A percentile compares a stretch with the other conserved stretches of the same genome.
Evolutionary conservation across 306 rosid genomes (phyloP).

Genomic region (Begonia masoniana): DNA sequence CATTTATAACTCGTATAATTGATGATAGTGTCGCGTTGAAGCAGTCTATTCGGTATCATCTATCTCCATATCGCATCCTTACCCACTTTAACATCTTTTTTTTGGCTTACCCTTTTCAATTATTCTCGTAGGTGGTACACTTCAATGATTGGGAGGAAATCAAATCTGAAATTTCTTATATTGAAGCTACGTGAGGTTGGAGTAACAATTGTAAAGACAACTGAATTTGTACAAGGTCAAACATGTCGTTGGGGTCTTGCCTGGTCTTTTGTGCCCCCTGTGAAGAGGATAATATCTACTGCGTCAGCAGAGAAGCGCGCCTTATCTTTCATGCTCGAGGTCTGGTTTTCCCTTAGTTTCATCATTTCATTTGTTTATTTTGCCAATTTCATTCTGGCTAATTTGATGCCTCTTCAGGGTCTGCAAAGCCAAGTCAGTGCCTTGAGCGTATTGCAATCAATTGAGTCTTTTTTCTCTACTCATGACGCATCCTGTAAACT

Average conservation of each 20-base stretch:
- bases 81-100: constrained; percentile 2
- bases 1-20: constrained; percentile 61
- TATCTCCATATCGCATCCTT: constrained; percentile 1
- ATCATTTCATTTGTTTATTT: no score
- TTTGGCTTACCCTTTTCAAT: constrained; percentile 13
- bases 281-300: constrained; percentile 23
- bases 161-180: constrained; percentile 35
- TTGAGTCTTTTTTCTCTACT: constrained; percentile 21
- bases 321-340: constrained; percentile 56
- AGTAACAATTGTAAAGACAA: constrained; percentile 67
- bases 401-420: constrained; percentile 28
- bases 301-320: constrained; percentile 13
- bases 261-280: constrained; percentile 75
- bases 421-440: constrained; percentile 55
- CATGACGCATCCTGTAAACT: constrained; percentile 43
- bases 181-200: constrained; percentile 77
- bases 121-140: constrained; percentile 49
- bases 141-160: constrained; percentile 66
- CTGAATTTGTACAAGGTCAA: constrained; percentile 85
- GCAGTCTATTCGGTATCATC: constrained; percentile 43
- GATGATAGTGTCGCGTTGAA: constrained; percentile 57
- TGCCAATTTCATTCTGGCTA: not conserved
- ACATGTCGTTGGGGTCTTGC: constrained; percentile 87
- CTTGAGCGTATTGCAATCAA: constrained; percentile 52
- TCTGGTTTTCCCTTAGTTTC: constrained; percentile 1